phyloP scores from a whole-genome alignment of 1,139 yeast genomes.

The Nadsonia starkeyi-henricii region DNA sequence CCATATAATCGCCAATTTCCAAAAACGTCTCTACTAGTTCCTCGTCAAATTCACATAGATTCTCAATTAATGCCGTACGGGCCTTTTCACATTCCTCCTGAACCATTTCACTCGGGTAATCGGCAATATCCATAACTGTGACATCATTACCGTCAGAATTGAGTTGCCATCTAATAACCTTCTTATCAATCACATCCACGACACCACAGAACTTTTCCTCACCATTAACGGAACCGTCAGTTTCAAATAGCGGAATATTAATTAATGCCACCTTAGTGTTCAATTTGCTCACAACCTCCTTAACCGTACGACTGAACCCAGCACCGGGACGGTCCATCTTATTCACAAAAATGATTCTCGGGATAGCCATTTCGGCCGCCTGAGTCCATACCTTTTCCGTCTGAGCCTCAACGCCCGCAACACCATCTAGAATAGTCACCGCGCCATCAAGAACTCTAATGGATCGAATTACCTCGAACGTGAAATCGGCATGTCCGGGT shows the following conservation, averaged over 20 bases:
- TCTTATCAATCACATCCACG: slow-evolving; percentile 60
- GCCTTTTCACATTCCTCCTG: slow-evolving; percentile 39
- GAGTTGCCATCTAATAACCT: slow-evolving; percentile 45
- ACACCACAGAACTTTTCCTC: slow-evolving; percentile 60
- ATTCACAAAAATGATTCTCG: slow-evolving; percentile 68
- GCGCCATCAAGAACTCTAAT: slow-evolving; percentile 87
- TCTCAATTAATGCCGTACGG: slow-evolving; percentile 68
- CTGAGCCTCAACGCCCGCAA: slow-evolving; percentile 97
- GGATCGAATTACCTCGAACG: slow-evolving; percentile 85
- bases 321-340: slow-evolving; percentile 97
- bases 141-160: slow-evolving; percentile 45
- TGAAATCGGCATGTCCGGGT: slow-evolving; percentile 97
- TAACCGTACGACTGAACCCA: slow-evolving; percentile 80
- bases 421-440: slow-evolving; percentile 83
- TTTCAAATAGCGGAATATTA: slow-evolving; percentile 61
- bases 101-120: slow-evolving; percentile 20
- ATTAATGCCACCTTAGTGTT: slow-evolving; percentile 61
- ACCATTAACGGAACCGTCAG: slow-evolving; percentile 21
- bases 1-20: slow-evolving; percentile 48
- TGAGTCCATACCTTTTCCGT: slow-evolving; percentile 96
- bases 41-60: slow-evolving; percentile 74
- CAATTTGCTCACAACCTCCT: slow-evolving; percentile 67
- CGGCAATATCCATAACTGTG: slow-evolving; percentile 31
- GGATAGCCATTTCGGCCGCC: slow-evolving; percentile 52
- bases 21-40: slow-evolving; percentile 60